phyloP scores from a whole-genome alignment of 2,329 filamentous ascomycete species.

The Calycina marina region DNA sequence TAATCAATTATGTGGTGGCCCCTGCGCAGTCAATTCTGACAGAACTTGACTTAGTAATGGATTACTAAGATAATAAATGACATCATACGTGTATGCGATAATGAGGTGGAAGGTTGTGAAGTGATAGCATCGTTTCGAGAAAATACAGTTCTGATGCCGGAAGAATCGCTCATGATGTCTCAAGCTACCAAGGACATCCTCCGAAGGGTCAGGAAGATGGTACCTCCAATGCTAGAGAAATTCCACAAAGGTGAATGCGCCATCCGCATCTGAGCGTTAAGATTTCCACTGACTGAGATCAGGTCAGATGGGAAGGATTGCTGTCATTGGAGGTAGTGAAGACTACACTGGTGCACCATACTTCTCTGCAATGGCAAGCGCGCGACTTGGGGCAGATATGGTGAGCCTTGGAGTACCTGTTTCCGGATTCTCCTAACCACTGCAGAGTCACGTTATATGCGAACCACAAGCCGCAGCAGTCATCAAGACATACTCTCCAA shows the following conservation, averaged over 20 bases:
- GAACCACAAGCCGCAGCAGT: constrained; percentile 75
- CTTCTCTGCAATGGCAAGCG: constrained; percentile 95
- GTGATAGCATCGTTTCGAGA: too few relatives aligned
- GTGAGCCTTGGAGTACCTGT: constrained; percentile 29
- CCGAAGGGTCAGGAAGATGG: constrained; percentile 69
- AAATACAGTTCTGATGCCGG: constrained; percentile 13
- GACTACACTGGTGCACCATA: constrained; percentile 97
- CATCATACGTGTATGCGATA: too few relatives aligned
- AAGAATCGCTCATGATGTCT: constrained; percentile 38
- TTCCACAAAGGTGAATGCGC: constrained; percentile 73
- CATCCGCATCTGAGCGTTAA: constrained; percentile 2
- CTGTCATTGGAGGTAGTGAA: constrained; percentile 85
- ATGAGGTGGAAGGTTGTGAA: too few relatives aligned
- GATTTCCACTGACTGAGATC: constrained; percentile 8
- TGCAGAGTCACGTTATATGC: constrained; percentile 83
- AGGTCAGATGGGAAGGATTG: constrained; percentile 87
- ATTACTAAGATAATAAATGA: too few relatives aligned
- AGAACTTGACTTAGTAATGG: too few relatives aligned
- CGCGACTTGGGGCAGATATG: constrained; percentile 80
- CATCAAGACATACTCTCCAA: constrained; percentile 96
- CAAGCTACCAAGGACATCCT: constrained; percentile 61
- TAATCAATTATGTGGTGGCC: too few relatives aligned
- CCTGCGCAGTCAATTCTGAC: too few relatives aligned
- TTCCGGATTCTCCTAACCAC: constrained; percentile 2
- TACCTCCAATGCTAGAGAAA: constrained; percentile 86